Percentiles rank a stretch among this genome's conserved stretches.
Evolutionary conservation across 73 alveolate genomes (phyloP).

Genomic region (Stentor coeruleus): DNA sequence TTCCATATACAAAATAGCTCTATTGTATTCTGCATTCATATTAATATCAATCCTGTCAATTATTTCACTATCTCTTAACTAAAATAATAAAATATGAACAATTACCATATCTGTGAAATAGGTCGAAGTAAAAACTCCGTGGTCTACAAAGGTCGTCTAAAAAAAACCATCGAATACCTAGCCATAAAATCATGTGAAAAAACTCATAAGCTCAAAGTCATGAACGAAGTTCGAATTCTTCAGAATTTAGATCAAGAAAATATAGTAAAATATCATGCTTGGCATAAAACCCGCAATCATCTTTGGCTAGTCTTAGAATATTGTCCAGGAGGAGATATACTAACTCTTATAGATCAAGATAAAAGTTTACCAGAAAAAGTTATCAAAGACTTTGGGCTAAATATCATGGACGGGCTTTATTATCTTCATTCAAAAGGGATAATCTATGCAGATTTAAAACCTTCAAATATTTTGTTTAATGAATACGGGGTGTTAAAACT

Average conservation of each 20-base stretch:
- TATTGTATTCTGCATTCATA: neutral
- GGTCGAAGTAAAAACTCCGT: slow-evolving; percentile 85
- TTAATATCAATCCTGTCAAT: no score
- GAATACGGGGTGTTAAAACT: slow-evolving; percentile 93
- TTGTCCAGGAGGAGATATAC: slow-evolving; percentile 93
- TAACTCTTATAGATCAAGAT: slow-evolving; percentile 77
- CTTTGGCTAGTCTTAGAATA: slow-evolving; percentile 91
- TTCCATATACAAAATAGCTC: neutral
- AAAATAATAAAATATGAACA: slow-evolving; percentile 66
- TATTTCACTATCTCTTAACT: no score
- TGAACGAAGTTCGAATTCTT: slow-evolving; percentile 24
- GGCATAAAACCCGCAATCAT: slow-evolving; percentile 93
- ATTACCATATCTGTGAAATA: slow-evolving; percentile 80
- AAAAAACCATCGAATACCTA: slow-evolving; percentile 80
- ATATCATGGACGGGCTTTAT: slow-evolving; percentile 22
- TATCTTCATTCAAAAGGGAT: slow-evolving; percentile 82
- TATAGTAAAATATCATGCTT: slow-evolving; percentile 65
- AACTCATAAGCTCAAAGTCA: slow-evolving; percentile 61
- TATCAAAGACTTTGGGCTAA: neutral
- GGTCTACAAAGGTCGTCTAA: slow-evolving; percentile 85
- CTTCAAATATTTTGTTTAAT: slow-evolving; percentile 91
- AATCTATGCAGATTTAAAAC: slow-evolving; percentile 95
- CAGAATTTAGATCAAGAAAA: slow-evolving; percentile 43
- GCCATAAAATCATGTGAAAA: slow-evolving; percentile 88
- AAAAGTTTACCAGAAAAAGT: slow-evolving; percentile 57